Conservation (phyloP, 768 basidiomycete species). For the Agaricus subrufescens region DNA sequence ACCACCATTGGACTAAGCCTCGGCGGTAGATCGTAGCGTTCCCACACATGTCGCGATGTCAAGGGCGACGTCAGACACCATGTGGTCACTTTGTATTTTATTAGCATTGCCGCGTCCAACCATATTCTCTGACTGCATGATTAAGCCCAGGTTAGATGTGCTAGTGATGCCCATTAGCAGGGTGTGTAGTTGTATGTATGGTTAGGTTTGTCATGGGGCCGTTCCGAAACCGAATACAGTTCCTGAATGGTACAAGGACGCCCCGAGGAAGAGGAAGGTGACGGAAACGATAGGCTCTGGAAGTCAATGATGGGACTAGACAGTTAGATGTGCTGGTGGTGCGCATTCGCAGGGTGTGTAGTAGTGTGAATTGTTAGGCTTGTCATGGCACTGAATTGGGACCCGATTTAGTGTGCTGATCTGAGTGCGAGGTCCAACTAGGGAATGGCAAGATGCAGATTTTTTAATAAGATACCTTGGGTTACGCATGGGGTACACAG, state of each 20-base stretch:
- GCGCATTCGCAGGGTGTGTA: background rate
- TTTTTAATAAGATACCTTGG: background rate
- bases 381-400: slow-evolving; percentile 2
- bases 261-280: slow-evolving; percentile 49
- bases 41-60: no score
- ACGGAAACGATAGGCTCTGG: slow-evolving; percentile 7
- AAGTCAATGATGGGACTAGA: background rate
- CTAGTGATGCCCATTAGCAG: no score
- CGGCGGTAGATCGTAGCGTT: no score
- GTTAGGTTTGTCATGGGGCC: slow-evolving; percentile 21
- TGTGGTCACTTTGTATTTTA: no score
- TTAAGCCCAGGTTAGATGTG: no score
- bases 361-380: background rate
- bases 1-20: no score
- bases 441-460: slow-evolving; percentile 12
- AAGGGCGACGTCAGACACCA: no score
- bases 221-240: slow-evolving; percentile 68
- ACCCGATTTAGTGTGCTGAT: slow-evolving; percentile 1
- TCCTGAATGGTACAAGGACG: slow-evolving; percentile 73
- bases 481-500: no score
- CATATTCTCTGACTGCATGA: no score
- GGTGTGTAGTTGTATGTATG: no score
- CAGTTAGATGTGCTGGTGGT: background rate
- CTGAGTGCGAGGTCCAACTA: slow-evolving; percentile 2
- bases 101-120: no score